Evolutionary conservation across 371 early-diverging fungal species (phyloP), one percentile per base, ranked within the genome.

Genomic region (Parasitella parasitica): DNA sequence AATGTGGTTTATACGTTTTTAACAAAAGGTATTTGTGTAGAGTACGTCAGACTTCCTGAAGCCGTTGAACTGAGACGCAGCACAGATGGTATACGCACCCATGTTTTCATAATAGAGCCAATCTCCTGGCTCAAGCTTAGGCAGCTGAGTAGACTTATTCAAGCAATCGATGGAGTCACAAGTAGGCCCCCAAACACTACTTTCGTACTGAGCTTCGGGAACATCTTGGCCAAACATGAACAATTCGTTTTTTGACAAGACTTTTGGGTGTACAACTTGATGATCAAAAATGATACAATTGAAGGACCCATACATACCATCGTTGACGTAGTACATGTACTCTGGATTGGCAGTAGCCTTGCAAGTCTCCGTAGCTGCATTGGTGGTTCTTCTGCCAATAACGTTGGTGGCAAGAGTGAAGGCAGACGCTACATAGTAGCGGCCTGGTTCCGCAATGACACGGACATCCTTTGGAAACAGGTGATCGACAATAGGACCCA

Each of bases 261-360:
- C 66, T 28, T 85, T 71, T 50, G 97, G 93, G 61, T 73, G 61
- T 18, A 92, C 91, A 18, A 83, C 81, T 59, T 88, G 91, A 74
- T 98, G 98, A 83, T 98, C 99, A 82, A 96, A 98, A 68, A 94
- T 86, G 82, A 97, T 89, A 80, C 97, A 95, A 84, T 98, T 98
- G 87, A 98, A 97, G 70, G 92, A 89, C 54, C 96, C 97, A 71
- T 98, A 98, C 81, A 96, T 89, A 64, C 99, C 99, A 71, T 98
- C 99, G 76, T 97, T 97, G 73, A 98, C 87, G 78, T 98, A 98
- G 84, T 91, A 95, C 96, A 95, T 97, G 75, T 82, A 95, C 54
- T 88, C 68, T 16, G 37, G 51, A 28, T 15, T 16, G 16, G 20
- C 3, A 6, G 13, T 20, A 16, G 35, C 26, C n/a, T n/a, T n/a